These are phyloP conservation scores for Tritrichomonas foetus DNA, from an alignment of 208 protist genomes.

Conservation along the genomic window DNA sequence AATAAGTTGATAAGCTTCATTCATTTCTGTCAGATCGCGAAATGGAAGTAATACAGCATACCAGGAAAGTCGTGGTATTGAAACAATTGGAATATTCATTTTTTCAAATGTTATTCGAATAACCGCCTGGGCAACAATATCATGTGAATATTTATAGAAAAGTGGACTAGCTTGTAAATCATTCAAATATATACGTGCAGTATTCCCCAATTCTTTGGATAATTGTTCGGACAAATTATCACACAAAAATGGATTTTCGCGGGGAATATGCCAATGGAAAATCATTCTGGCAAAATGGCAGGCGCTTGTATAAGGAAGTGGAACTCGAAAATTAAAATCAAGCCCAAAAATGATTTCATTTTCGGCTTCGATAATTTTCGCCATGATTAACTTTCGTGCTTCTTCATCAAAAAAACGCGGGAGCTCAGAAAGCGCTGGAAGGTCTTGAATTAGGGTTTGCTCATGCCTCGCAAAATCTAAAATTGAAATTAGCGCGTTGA, in stretches of 20 bases:
- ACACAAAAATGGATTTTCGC: too few species aligned
- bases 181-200: background rate
- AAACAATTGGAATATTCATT: background rate
- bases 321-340: background rate
- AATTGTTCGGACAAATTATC: background rate
- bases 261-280: background rate
- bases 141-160: background rate
- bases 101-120: background rate
- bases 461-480: background rate
- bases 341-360: background rate
- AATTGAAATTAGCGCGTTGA: background rate
- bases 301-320: background rate
- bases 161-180: background rate
- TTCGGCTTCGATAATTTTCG: background rate
- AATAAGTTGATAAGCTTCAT: background rate
- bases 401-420: background rate
- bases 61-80: background rate
- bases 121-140: background rate
- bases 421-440: background rate
- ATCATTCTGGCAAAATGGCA: background rate
- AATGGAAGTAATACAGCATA: background rate
- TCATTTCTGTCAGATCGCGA: background rate
- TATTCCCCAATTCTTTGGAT: background rate
- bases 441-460: background rate
- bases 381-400: background rate